Evolutionary conservation across 2,329 filamentous ascomycete genomes (phyloP).

Genomic region (Zymoseptoria pseudotritici): DNA sequence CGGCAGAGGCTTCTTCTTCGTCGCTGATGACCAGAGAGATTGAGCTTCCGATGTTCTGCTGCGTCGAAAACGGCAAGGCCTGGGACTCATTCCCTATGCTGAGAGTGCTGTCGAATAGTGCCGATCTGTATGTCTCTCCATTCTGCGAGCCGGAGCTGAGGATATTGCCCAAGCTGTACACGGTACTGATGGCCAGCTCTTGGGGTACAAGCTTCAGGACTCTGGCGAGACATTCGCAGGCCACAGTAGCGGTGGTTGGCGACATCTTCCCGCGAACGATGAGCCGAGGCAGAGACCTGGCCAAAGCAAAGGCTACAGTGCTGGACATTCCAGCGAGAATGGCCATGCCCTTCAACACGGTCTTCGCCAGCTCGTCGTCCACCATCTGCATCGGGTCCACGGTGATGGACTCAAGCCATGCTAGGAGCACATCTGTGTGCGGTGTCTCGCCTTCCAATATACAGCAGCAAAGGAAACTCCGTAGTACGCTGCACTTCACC

Average conservation of each 20-base stretch:
- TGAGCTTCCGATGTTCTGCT: conserved; percentile 53
- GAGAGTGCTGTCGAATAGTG: conserved; percentile 41
- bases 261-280: conserved; percentile 76
- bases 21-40: conserved; percentile 69
- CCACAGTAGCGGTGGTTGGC: conserved; percentile 62
- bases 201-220: conserved; percentile 77
- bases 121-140: conserved; percentile 41
- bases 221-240: conserved; percentile 76
- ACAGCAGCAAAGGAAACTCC: conserved; percentile 78
- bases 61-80: conserved; percentile 13
- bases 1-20: conserved; percentile 69
- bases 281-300: conserved; percentile 72
- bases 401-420: conserved; percentile 79
- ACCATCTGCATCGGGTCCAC: conserved; percentile 75
- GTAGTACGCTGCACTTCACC: conserved; percentile 74
- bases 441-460: conserved; percentile 64
- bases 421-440: conserved; percentile 60
- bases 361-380: conserved; percentile 66
- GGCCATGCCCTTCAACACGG: conserved; percentile 73
- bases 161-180: conserved; percentile 95
- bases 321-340: conserved; percentile 70
- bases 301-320: conserved; percentile 65
- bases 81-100: conserved; percentile 2
- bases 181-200: conserved; percentile 86
- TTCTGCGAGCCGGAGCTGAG: conserved; percentile 64